These are phyloP conservation scores for Auricularia sp. DNA, from an alignment of 768 basidiomycete genomes.

Conservation along the genomic window DNA sequence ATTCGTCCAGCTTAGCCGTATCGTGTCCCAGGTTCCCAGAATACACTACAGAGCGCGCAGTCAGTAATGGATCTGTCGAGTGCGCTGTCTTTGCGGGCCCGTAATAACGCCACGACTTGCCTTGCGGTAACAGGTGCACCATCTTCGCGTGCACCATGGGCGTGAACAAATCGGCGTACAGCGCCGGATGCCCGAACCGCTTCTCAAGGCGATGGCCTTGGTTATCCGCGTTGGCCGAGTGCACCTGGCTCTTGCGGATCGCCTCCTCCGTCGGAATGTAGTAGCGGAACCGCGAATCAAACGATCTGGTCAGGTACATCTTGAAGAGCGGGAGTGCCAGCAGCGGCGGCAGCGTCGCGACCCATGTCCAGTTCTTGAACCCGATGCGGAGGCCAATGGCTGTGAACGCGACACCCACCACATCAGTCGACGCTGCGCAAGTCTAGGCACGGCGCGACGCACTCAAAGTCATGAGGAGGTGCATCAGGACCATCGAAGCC, in stretches of 20 bases:
- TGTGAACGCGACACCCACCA: constrained; percentile 17
- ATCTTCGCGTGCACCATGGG: constrained; percentile 81
- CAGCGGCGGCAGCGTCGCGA: constrained; percentile 78
- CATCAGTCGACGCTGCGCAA: not conserved
- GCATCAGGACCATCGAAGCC: constrained; percentile 74
- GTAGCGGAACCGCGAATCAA: constrained; percentile 61
- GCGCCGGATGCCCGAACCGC: constrained; percentile 90
- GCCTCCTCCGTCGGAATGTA: constrained; percentile 79
- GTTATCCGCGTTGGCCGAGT: constrained; percentile 68
- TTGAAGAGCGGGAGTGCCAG: constrained; percentile 76
- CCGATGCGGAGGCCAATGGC: constrained; percentile 78
- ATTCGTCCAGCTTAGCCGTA: constrained; percentile 60
- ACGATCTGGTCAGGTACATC: constrained; percentile 62
- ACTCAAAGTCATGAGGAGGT: constrained; percentile 79
- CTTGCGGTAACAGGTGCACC: constrained; percentile 61
- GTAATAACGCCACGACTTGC: not conserved
- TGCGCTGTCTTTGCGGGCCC: not conserved
- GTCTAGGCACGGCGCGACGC: constrained; percentile 22
- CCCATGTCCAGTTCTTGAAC: constrained; percentile 67
- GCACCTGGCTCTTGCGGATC: constrained; percentile 58
- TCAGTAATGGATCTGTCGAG: not conserved
- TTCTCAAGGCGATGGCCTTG: constrained; percentile 68
- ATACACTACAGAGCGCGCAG: constrained; percentile 38
- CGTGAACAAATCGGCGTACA: constrained; percentile 78
- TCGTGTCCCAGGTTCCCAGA: constrained; percentile 56